Evolutionary conservation across 352 stramenopile species (phyloP).

Genomic region (Halophytophthora batemanensis): DNA sequence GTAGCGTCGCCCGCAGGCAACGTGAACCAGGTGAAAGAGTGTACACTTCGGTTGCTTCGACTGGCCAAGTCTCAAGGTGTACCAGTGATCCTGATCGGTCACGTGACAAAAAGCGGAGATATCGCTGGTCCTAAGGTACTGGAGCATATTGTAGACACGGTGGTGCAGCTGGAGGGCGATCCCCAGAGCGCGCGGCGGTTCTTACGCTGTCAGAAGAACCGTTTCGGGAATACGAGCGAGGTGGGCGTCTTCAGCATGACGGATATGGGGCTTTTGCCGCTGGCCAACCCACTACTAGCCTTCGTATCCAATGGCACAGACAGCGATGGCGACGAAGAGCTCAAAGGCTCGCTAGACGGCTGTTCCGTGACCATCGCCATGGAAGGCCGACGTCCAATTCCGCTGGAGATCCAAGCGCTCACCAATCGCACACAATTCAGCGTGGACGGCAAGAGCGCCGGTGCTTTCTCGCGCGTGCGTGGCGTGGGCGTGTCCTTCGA

Average conservation of each 20-base stretch:
- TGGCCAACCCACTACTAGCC: slow-evolving; percentile 74
- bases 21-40: slow-evolving; percentile 95
- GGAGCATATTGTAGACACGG: slow-evolving; percentile 93
- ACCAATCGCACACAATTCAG: slow-evolving; percentile 65
- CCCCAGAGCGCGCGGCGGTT: slow-evolving; percentile 82
- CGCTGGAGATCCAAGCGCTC: slow-evolving; percentile 94
- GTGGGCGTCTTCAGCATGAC: slow-evolving; percentile 97
- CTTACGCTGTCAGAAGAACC: slow-evolving; percentile 93
- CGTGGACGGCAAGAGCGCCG: slow-evolving; percentile 19
- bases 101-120: slow-evolving; percentile 97
- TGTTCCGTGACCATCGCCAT: slow-evolving; percentile 90
- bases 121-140: slow-evolving; percentile 93
- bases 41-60: slow-evolving; percentile 90
- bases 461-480: slow-evolving; percentile 57
- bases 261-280: slow-evolving; percentile 69
- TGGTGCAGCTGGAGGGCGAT: slow-evolving; percentile 95
- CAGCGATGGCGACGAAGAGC: slow-evolving; percentile 22
- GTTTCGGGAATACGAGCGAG: slow-evolving; percentile 94
- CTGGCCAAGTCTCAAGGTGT: slow-evolving; percentile 91
- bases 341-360: slow-evolving; percentile 51
- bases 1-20: slow-evolving; percentile 75
- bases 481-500: slow-evolving; percentile 80
- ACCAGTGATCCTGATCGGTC: slow-evolving; percentile 93
- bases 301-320: slow-evolving; percentile 63
- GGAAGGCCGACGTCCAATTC: slow-evolving; percentile 92